Evolutionary conservation across 139 green algal species (phyloP), one percentile per base, ranked within the genome.

Genomic region (Desmodesmus armatus): DNA sequence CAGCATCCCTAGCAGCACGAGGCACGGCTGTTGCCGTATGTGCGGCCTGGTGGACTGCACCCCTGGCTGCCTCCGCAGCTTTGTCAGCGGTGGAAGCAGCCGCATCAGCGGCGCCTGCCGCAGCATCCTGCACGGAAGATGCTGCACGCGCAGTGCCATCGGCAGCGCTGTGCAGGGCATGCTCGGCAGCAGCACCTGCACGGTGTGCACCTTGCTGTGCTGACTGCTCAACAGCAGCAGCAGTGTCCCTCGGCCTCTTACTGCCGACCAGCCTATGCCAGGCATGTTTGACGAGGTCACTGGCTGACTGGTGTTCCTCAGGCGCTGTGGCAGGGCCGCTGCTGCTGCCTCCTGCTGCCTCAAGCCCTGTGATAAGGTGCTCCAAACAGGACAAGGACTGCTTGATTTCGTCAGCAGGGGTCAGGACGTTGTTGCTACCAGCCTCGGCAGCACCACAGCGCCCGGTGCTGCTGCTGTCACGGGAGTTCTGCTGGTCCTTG

Each of bases 371-470:
- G 29, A 55, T 40, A 1, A 82, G 40, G 41, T 82, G 76, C 76
- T 82, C 37, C 37, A 73, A 9, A 23, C 76, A 82, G 3, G 31
- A 33, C 76, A 82, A 11, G 27, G 76, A 82, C 35, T 65, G 41
- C 76, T 72, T 15, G 37, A 82, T 82, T 2, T 82, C 76, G 33
- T 82, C 76, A 53, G 76, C 76, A 51, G 76, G 25, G 15, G 35
- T 21, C 19, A 15, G 43, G 21, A 25, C 2, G 31, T 55, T 29
- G 33, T n/a, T 40, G 23, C 29, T n/a, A 0, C 37, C 51, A 35
- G 58, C 58, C 13, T 19, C 27, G 17, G 71, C 35, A 37, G 69
- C 37, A 49, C 31, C 74, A 15, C 33, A 37, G 33, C 33, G 33
- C 17, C 31, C 13, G 6, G 15, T 49, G 66, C 21, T 0, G 17